Base-by-base conservation (phyloP, 441 rosid species). In the Erodium trifolium region DNA sequence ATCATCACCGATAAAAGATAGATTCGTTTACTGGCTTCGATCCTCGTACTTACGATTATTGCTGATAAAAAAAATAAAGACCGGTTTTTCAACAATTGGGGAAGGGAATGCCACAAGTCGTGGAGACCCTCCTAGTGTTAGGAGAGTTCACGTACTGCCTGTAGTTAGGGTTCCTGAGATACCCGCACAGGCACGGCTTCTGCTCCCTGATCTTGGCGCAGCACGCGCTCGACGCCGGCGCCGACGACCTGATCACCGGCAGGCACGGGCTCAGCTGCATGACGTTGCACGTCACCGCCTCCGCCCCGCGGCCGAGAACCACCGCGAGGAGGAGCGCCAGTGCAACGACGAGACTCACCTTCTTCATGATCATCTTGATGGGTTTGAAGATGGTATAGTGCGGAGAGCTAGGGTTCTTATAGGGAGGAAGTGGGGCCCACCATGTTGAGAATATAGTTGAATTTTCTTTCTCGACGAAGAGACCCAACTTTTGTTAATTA, bases 141-240 rank as follows among this genome's bases (percentile, higher is more conserved):
- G 49, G 49, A 8, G 49, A 43, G 49, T 43, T 43, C 12, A 43
- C 49, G 49, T 43, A 43, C 49, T 43, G 49, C 49, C 49, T 43
- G 2, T 5, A 11, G 12, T 43, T 43, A 2, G 49, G 49, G 49
- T 43, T 43, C 49, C 8, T 43, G 1, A 43, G 2, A 9, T 83
- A 88, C 34, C 81, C 78, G 47, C 93, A 88, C 9, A 84, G 76
- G 71, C 93, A 88, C 6, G 89, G 88, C 72, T 63, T 73, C 81
- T 88, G 90, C 74, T 82, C 78, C 63, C 55, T 80, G 62, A 86
- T 41, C 73, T 82, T 88, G 67, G 35, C 60, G 78, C 90, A 86
- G 71, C 89, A 86, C 27, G 14, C 17, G 0, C 14, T 16, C 0
- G 88, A 73, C 2, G 93, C 91, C n/a, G 73, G 75, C 7, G 79